phyloP scores from a whole-genome alignment of 345 rosid species.

The Erucastrum elatum region DNA sequence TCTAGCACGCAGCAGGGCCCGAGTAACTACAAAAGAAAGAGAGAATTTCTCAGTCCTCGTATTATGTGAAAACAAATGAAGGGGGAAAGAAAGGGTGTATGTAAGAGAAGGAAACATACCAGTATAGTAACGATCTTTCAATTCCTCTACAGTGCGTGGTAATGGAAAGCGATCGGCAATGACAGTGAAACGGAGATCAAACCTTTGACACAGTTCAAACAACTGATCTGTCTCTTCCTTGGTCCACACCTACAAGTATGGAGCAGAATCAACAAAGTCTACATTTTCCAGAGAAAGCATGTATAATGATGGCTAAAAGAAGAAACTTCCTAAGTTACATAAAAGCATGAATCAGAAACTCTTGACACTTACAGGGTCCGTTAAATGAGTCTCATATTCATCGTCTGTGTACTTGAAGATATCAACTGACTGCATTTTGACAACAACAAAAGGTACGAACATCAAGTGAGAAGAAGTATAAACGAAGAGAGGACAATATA shows the following conservation, averaged over 20 bases:
- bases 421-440: constrained; percentile 74
- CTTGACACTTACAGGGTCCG: constrained; percentile 88
- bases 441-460: no score
- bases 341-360: no score
- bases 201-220: constrained; percentile 74
- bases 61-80: neutral
- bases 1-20: constrained; percentile 79
- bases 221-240: constrained; percentile 92
- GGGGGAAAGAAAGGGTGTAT: neutral
- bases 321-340: no score
- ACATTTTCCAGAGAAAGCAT: neutral
- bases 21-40: constrained; percentile 54
- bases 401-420: constrained; percentile 76
- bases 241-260: constrained; percentile 80
- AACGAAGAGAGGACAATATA: neutral
- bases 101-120: constrained; percentile 44
- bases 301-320: no score
- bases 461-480: constrained; percentile 16
- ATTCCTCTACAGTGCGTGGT: constrained; percentile 69
- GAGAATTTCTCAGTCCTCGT: constrained; percentile 16
- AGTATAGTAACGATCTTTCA: constrained; percentile 90
- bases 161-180: constrained; percentile 86
- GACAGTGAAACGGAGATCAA: constrained; percentile 82
- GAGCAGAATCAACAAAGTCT: neutral
- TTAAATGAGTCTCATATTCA: constrained; percentile 81